Base-by-base conservation (phyloP, 2,329 filamentous ascomycete species). In the Emergomyces pasteurianus region DNA sequence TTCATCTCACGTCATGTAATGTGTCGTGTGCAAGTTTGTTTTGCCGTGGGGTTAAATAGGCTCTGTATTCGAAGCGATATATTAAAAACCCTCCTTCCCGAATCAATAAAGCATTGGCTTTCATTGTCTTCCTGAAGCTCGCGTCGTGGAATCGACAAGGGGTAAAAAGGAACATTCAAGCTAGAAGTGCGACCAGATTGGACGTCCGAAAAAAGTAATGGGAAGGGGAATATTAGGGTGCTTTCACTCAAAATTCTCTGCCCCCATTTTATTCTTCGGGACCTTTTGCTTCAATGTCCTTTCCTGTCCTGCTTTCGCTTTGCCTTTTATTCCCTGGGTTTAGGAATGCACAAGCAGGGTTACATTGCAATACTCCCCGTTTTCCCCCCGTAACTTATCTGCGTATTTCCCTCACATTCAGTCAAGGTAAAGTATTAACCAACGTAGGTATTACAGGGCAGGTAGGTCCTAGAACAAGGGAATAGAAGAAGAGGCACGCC, bases 21-120 rank as follows among this genome's bases (percentile, higher is more conserved):
- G 65, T 64, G 71, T 9, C 18, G 21, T 58, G 38, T 26, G 31
- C n/a, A 28, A 42, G 40, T 34, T 21, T 34, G 43, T 47, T 28
- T 47, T 7, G 49, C 31, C 4, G 36, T 16, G 47, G 34, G 56
- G 57, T 28, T 46, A 60, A 72, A 74, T 75, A 74, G 74, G 77
- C 77, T 79, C 77, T 79, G 77, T 79, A 79, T 79, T 77, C 73
- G 75, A 73, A 71, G 77, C 77, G 77, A 78, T 71, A 79, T 70
- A 79, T 78, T 68, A 72, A 78, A 42, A 23, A 47, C 8, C 43
- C 43, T 47, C 28, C n/a, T 38, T 40, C 52, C 34, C 38, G 40
- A 28, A 42, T 5, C 5, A 10, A 2, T 1, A 26, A 31, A 21
- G 6, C 56, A n/a, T 47, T 49, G 23, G 58, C 18, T 18, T 42